Base-by-base conservation (phyloP, 116 monocot genomes). In the Thalassia testudinum region DNA sequence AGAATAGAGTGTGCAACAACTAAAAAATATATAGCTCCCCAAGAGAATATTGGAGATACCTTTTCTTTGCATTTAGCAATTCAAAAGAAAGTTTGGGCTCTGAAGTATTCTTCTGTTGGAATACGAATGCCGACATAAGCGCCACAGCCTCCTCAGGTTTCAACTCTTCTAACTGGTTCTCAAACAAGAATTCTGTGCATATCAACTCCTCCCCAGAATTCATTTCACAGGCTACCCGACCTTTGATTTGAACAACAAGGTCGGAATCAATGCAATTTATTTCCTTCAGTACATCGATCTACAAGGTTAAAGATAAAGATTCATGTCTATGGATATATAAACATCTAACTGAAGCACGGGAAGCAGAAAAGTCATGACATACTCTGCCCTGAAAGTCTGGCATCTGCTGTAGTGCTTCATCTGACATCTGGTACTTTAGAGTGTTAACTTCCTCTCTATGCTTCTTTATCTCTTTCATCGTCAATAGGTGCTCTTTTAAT, bases 181-280 rank as follows among this genome's bases (percentile, higher is more conserved):
- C 93, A 78, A 93, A 93, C 60, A 93, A 74, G 68, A 83, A 93
- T 60, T 93, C 87, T 1, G 93, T 84, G 73, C 84, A 93, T 53
- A 93, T 93, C 65, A 93, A 66, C 52, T 93, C 93, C 70, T 93
- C 93, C 43, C 93, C 93, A 21, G 93, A 93, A 63, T 93, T 93
- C 93, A 93, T 93, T 66, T 87, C 93, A 71, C 93, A 93, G 42
- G 93, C 93, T 20, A 93, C 93, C 20, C 93, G 64, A 17, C 93
- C 93, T 64, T 93, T 93, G 48, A 87, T 81, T 72, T 93, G 88
- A 23, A 93, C 93, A 52, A 87, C 84, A 53, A 78, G 81, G 62
- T 93, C 88, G 42, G 63, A 75, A 72, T 87, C 88, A 27, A 93
- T 78, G 61, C 78, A 93, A 34, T 69, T 49, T 20, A 93, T 78